Base-by-base conservation (phyloP, 164 flowering plant genomes). In the Cinnamomum micranthum region DNA sequence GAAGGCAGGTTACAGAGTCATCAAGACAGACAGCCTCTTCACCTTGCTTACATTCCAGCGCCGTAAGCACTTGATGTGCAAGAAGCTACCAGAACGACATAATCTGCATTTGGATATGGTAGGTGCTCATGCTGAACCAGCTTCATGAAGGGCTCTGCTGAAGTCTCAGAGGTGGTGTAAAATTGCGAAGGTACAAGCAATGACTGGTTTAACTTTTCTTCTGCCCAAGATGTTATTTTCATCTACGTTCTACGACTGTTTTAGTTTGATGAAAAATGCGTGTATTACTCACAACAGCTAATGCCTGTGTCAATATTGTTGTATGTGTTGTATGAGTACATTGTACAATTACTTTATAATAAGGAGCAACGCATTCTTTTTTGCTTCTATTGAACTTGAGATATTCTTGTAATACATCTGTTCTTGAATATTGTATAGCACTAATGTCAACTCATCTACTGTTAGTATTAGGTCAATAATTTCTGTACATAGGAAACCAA, bases 61-160 rank as follows among this genome's bases (percentile, higher is more conserved):
- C 69, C 94, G 98, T 64, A 95, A 92, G 81, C 92, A 93, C 79
- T 83, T 95, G 84, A 93, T 95, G 99, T 78, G 87, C 83, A 93
- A 93, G 80, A 84, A 77, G 19, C 90, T 93, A 79, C 84, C 89
- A 14, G 74, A 60, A n/a, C 25, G 76, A 68, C 70, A 76, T 66
- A 73, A 7, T 65, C 77, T 69, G 69, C 70, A 81, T 50, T 24
- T 58, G 51, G 87, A 79, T 77, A 31, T 69, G 24, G 73, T 72
- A 13, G 72, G 23, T 35, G 75, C 80, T 67, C 72, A 80, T 17
- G 80, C 64, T 72, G 77, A 84, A 76, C 68, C 28, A 28, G 22
- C 77, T 71, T 76, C 79, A 73, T 73, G 69, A 77, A 59, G 64
- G 23, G 66, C 73, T 70, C 35, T 25, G 24, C 33, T 51, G 23